These are phyloP conservation scores for Jatropha podagrica DNA, from an alignment of 441 rosid genomes.

Conservation along the genomic window DNA sequence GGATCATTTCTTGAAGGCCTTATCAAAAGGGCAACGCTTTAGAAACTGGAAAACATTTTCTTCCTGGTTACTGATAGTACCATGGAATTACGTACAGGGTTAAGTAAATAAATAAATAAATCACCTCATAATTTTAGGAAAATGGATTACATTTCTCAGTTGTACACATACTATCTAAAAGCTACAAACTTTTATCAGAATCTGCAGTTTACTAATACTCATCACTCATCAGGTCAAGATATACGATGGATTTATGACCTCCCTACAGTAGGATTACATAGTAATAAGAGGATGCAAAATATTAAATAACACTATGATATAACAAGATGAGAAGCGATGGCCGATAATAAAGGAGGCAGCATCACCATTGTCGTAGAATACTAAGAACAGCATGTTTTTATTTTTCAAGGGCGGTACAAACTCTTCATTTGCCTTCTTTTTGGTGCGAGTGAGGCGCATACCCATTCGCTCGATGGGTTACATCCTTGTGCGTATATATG, in stretches of 20 bases:
- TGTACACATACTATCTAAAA: not conserved
- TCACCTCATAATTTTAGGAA: no score
- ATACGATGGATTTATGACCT: not conserved
- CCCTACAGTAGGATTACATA: not conserved
- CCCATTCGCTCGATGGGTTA: slow-evolving; percentile 28
- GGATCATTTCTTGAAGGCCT: no score
- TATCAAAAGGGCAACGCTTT: no score
- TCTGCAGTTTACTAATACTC: not conserved
- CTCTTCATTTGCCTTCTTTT: not conserved
- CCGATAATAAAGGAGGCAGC: not conserved
- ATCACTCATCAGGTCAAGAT: not conserved
- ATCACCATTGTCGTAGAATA: not conserved
- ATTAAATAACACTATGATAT: not conserved
- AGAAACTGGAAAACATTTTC: no score
- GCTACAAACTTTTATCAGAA: not conserved
- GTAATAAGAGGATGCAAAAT: not conserved
- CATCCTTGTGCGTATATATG: slow-evolving; percentile 66
- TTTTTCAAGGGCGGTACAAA: not conserved
- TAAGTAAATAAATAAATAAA: no score
- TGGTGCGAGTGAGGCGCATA: not conserved
- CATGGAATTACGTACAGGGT: no score
- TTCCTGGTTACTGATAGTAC: no score
- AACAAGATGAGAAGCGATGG: not conserved
- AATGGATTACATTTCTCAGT: not conserved
- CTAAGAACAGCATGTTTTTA: not conserved